Percentiles rank a stretch among this genome's conserved stretches.
phyloP scores from a whole-genome alignment of 2,329 filamentous ascomycete genomes.

The Monosporascus sp. region DNA sequence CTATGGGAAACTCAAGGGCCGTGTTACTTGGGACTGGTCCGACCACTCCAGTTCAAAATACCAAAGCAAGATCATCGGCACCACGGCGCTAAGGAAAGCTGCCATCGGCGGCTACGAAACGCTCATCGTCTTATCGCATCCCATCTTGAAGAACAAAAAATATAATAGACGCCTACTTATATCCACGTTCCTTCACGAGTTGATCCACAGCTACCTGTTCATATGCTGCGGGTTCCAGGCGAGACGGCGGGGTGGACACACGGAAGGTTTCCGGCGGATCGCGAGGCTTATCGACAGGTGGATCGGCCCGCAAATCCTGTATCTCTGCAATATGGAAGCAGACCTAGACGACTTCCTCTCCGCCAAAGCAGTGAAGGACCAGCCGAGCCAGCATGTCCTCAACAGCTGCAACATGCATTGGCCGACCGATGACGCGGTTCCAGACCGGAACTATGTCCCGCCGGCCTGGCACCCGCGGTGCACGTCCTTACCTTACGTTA shows the following conservation, averaged over 20 bases:
- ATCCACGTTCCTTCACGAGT: constrained; percentile 60
- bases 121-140: constrained; percentile 54
- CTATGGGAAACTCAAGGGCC: constrained; percentile 45
- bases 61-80: constrained; percentile 53
- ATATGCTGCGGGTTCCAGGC: constrained; percentile 55
- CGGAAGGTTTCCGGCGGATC: constrained; percentile 52
- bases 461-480: too few relatives aligned
- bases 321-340: constrained; percentile 55
- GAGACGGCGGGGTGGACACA: constrained; percentile 52
- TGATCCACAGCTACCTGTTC: constrained; percentile 63
- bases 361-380: constrained; percentile 5
- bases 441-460: too few relatives aligned
- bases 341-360: constrained; percentile 49
- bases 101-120: constrained; percentile 53
- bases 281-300: constrained; percentile 56
- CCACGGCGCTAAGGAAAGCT: constrained; percentile 51
- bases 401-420: constrained; percentile 18
- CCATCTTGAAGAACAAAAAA: constrained; percentile 48
- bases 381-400: constrained; percentile 12
- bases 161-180: constrained; percentile 58
- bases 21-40: constrained; percentile 59
- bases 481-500: too few relatives aligned
- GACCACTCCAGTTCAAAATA: constrained; percentile 32
- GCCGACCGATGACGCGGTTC: constrained; percentile 1
- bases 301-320: constrained; percentile 50